Base-by-base conservation (phyloP, 1,139 yeast species). In the Magnusiomyces ingens region DNA sequence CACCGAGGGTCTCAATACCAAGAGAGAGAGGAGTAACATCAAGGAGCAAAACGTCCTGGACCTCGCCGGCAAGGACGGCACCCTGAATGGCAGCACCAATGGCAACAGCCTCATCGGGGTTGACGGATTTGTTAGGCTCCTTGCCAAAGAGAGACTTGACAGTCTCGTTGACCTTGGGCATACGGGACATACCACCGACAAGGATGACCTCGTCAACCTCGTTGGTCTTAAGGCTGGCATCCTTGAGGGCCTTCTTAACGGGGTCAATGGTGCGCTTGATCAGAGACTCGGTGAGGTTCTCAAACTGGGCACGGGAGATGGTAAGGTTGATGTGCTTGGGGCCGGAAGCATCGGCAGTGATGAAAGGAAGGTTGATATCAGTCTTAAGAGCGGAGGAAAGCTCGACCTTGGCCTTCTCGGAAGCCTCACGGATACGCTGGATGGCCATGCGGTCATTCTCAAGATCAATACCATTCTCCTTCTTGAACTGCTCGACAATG, bases 11-110 rank as follows among this genome's bases (percentile, higher is more conserved):
- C 80, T 93, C 99, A 71, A 93, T 93, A 82, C 98, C 98, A 63
- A 93, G 80, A 51, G 98, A 90, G 70, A 93, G 82, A 71, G 98
- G 98, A 57, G 98, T 91, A 59, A 93, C 99, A 76, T 93, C 99
- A 69, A 93, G 84, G 67, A 93, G 79, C 65, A 89, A 80, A 64
- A 89, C 95, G 69, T 90, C 98, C 72, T 91, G 93, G 65, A 94
- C 96, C 74, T 94, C 98, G 78, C 99, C 99, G 57, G 97, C 90
- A 64, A 93, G 81, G 62, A 93, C 96, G 71, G 97, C 99, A 78
- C 98, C 99, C 78, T 93, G 99, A 67, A 93, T 93, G 62, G 99
- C 99, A 63, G 99, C 99, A 80, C 99, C 99, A 78, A 93, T 89
- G 69, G 99, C 99, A 64, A 93, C 99, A 61, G 99, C 99, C 80